Percentiles rank a stretch among this genome's conserved stretches.
phyloP scores from a whole-genome alignment of 805 yeast genomes.

The Candida suzukii region DNA sequence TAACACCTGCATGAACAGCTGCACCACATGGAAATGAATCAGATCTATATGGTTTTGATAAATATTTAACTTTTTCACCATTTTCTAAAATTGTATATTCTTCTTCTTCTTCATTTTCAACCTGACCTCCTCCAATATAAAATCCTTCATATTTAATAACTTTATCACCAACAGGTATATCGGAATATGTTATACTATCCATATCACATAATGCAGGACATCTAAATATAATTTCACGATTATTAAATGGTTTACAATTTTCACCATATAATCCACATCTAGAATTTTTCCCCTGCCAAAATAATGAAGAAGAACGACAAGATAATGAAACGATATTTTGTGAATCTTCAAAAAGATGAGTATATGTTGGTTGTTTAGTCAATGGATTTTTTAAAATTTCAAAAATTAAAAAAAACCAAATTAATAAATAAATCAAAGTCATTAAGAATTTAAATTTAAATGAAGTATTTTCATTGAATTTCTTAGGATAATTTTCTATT shows the following conservation, averaged over 20 bases:
- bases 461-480: background rate
- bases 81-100: background rate
- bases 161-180: slow-evolving; percentile 65
- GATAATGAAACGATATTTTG: slow-evolving; percentile 35
- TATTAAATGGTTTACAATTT: slow-evolving; percentile 43
- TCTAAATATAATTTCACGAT: slow-evolving; percentile 46
- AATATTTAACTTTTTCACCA: slow-evolving; percentile 12
- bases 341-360: slow-evolving; percentile 12
- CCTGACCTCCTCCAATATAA: slow-evolving; percentile 69
- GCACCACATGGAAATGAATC: slow-evolving; percentile 90
- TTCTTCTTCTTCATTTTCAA: slow-evolving; percentile 2
- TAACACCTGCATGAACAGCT: slow-evolving; percentile 77
- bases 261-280: slow-evolving; percentile 69
- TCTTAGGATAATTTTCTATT: background rate
- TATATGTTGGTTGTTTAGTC: slow-evolving; percentile 30
- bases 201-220: slow-evolving; percentile 88
- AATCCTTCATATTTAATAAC: slow-evolving; percentile 64
- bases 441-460: background rate
- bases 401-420: slow-evolving; percentile 39
- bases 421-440: slow-evolving; percentile 28
- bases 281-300: slow-evolving; percentile 74
- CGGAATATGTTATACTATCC: slow-evolving; percentile 69
- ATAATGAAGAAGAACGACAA: slow-evolving; percentile 36
- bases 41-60: slow-evolving; percentile 68
- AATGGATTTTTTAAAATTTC: slow-evolving; percentile 39